phyloP scores from a whole-genome alignment of 2,329 filamentous ascomycete species.

The Pseudogymnoascus sp. region DNA sequence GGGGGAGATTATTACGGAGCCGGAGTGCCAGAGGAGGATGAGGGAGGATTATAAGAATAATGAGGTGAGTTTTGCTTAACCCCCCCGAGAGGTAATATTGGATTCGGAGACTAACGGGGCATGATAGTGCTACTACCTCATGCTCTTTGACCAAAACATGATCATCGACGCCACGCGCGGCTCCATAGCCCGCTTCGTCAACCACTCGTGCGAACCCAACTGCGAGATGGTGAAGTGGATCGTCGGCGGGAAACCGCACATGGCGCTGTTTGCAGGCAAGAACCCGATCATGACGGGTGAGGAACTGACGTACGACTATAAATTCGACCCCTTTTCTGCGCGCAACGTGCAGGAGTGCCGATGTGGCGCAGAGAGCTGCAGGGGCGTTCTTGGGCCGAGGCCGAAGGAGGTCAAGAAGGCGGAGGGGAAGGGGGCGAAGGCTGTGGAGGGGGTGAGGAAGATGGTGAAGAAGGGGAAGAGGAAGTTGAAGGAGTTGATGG shows the following conservation, averaged over 20 bases:
- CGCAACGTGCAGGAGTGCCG: slow-evolving; percentile 62
- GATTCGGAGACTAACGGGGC: too few relatives aligned
- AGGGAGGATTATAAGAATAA: slow-evolving; percentile 89
- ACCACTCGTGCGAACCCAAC: slow-evolving; percentile 94
- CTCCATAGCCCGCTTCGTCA: slow-evolving; percentile 94
- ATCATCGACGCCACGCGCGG: slow-evolving; percentile 96
- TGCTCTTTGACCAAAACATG: slow-evolving; percentile 98
- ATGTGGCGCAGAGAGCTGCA: slow-evolving; percentile 55
- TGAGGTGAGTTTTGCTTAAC: slow-evolving; percentile 49
- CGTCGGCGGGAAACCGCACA: slow-evolving; percentile 83
- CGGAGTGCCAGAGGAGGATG: slow-evolving; percentile 90
- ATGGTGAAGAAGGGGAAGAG: neutral
- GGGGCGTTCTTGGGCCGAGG: slow-evolving; percentile 55
- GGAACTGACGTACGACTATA: slow-evolving; percentile 90
- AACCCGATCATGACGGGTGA: slow-evolving; percentile 87
- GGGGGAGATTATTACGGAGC: slow-evolving; percentile 92
- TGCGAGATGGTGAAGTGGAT: slow-evolving; percentile 98
- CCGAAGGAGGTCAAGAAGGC: slow-evolving; percentile 36
- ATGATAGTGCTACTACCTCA: slow-evolving; percentile 84
- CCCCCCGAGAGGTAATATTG: too few relatives aligned
- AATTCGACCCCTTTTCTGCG: slow-evolving; percentile 60
- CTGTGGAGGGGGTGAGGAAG: neutral
- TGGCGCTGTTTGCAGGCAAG: slow-evolving; percentile 93
- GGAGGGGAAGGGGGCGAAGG: neutral
- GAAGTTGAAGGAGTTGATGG: slow-evolving; percentile 3